phyloP scores from a whole-genome alignment of 352 stramenopile genomes.

The Pythium apleroticum region DNA sequence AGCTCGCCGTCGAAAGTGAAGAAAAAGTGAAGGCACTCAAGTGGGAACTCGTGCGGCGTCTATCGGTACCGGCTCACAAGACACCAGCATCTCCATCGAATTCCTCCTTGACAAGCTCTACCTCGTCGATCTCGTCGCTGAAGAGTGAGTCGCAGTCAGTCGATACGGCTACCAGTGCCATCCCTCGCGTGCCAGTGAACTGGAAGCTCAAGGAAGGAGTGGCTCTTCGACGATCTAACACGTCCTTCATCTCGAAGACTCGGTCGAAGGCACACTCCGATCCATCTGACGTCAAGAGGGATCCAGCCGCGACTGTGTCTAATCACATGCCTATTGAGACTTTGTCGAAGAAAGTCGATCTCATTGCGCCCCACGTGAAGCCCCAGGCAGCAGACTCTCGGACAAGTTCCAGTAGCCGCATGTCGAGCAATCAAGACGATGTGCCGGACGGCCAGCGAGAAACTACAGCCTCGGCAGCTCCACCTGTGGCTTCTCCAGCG shows the following conservation, averaged over 20 bases:
- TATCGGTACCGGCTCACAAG: slow-evolving; percentile 23
- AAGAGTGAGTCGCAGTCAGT: slow-evolving; percentile 9
- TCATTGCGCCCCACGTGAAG: not conserved
- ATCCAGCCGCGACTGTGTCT: not conserved
- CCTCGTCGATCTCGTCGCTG: slow-evolving; percentile 15
- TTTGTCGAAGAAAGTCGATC: not conserved
- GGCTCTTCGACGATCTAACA: slow-evolving; percentile 31
- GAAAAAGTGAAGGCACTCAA: slow-evolving; percentile 73
- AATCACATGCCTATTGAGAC: not conserved
- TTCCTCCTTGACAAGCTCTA: not conserved
- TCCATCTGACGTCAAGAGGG: not conserved
- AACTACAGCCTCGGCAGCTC: not conserved
- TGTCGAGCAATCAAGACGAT: slow-evolving; percentile 5
- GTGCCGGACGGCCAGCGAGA: not conserved
- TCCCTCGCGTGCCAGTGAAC: slow-evolving; percentile 39
- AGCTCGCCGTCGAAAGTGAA: slow-evolving; percentile 41
- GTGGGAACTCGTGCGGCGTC: slow-evolving; percentile 68
- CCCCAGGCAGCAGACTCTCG: not conserved
- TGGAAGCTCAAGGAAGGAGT: slow-evolving; percentile 62
- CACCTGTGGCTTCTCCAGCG: not conserved
- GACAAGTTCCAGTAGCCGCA: not conserved
- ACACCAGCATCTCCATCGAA: slow-evolving; percentile 5
- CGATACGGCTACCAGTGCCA: slow-evolving; percentile 16
- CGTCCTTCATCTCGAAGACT: not conserved
- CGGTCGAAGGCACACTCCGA: slow-evolving; percentile 2